A percentile compares a stretch with the other conserved stretches of the same genome.
These are phyloP conservation scores for Calonectria pauciramosa DNA, from an alignment of 2,329 filamentous ascomycete species.

Conservation along the genomic window DNA sequence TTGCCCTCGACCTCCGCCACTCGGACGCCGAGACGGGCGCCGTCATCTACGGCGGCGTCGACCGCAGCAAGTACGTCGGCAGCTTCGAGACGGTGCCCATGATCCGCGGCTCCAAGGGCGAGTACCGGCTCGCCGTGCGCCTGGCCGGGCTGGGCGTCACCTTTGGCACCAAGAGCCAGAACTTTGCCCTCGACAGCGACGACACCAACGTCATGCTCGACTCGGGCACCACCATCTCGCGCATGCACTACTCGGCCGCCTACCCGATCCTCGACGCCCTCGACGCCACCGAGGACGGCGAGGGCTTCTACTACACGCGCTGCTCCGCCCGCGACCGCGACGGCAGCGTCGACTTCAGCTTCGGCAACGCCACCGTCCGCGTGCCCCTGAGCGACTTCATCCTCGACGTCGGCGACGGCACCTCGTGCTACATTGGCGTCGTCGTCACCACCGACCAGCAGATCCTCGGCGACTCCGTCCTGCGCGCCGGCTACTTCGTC, in stretches of 20 bases:
- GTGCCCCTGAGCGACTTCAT: conserved; percentile 65
- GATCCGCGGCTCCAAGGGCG: conserved; percentile 52
- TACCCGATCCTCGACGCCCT: conserved; percentile 59
- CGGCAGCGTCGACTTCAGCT: conserved; percentile 64
- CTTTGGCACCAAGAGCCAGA: conserved; percentile 35
- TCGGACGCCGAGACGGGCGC: conserved; percentile 59
- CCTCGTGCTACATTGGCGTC: conserved; percentile 59
- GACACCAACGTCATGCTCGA: conserved; percentile 64
- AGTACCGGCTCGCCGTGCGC: conserved; percentile 53
- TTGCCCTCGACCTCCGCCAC: conserved; percentile 65
- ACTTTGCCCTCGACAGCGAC: conserved; percentile 42
- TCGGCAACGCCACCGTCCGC: conserved; percentile 56
- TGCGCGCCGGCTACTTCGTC: conserved; percentile 61
- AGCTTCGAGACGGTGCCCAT: conserved; percentile 59
- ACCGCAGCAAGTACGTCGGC: conserved; percentile 66
- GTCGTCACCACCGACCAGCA: conserved; percentile 56
- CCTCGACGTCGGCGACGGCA: conserved; percentile 55
- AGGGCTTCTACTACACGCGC: conserved; percentile 60
- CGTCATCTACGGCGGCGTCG: conserved; percentile 67
- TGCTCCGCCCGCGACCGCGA: conserved; percentile 54
- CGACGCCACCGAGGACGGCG: conserved; percentile 53
- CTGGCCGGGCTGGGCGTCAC: conserved; percentile 51
- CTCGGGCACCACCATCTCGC: conserved; percentile 65
- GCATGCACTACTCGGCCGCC: conserved; percentile 60
- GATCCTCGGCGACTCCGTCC: conserved; percentile 59